A percentile compares a stretch with the other conserved stretches of the same genome.
Evolutionary conservation across 116 monocot genomes (phyloP).

Genomic region (Iris pallida): DNA sequence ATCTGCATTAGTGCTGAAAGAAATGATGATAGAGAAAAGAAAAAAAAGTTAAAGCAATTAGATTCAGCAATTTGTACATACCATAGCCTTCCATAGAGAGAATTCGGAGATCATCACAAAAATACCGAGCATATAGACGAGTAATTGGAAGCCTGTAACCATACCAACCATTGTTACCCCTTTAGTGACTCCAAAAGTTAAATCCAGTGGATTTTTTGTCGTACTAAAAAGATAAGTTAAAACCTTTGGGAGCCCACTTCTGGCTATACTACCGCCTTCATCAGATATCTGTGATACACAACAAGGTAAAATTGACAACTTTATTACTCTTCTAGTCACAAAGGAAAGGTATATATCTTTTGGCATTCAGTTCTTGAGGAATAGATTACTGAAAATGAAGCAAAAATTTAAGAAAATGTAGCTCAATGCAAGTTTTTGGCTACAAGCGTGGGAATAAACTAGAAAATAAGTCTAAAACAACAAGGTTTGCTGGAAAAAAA

Average conservation of each 20-base stretch:
- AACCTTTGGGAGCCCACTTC: conserved; percentile 93
- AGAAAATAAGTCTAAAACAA: too few relatives aligned
- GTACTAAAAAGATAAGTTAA: conserved; percentile 96
- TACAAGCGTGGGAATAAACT: too few relatives aligned
- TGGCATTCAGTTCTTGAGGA: too few relatives aligned
- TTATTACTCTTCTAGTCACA: background rate
- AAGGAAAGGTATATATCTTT: background rate
- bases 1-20: background rate
- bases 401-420: too few relatives aligned
- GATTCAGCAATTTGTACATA: conserved; percentile 15
- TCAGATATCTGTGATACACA: conserved; percentile 70
- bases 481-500: background rate
- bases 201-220: conserved; percentile 64
- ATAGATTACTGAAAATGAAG: too few relatives aligned
- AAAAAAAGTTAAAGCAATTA: background rate
- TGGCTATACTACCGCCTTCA: conserved; percentile 96
- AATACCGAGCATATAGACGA: conserved; percentile 97
- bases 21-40: background rate
- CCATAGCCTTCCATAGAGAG: conserved; percentile 99
- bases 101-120: conserved; percentile 94
- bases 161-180: conserved; percentile 88
- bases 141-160: conserved; percentile 92
- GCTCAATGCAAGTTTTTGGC: too few relatives aligned
- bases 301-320: background rate
- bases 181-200: conserved; percentile 36